Percentiles rank a stretch among this genome's conserved stretches.
These are phyloP conservation scores for Pseudogymnoascus sp. DNA, from an alignment of 2,329 filamentous ascomycete species.

Conservation along the genomic window DNA sequence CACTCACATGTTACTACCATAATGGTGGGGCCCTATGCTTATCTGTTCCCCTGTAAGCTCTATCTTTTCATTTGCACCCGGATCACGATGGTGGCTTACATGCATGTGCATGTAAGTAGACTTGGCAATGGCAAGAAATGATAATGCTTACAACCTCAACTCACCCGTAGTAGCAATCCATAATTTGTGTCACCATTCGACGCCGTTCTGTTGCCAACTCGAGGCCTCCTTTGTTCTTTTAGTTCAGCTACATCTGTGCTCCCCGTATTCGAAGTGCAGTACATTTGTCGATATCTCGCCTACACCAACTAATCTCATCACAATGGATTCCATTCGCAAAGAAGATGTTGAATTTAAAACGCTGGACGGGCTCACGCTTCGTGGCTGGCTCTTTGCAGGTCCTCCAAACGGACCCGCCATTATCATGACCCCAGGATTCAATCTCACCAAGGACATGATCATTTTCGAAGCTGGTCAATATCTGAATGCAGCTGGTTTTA, in stretches of 20 bases:
- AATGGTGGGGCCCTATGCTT: neutral
- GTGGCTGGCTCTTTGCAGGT: conserved; percentile 32
- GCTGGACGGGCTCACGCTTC: conserved; percentile 33
- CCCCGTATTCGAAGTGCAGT: neutral
- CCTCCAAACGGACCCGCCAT: conserved; percentile 16
- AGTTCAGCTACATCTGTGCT: neutral
- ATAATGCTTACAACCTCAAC: neutral
- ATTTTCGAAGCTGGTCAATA: neutral
- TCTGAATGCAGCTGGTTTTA: conserved; percentile 45
- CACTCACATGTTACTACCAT: neutral
- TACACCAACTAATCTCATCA: neutral
- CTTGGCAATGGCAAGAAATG: neutral
- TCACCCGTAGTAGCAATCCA: neutral
- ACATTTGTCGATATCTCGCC: neutral
- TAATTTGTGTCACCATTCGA: neutral
- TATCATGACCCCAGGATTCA: conserved; percentile 21
- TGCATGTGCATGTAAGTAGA: neutral
- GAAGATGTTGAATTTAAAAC: conserved; percentile 34
- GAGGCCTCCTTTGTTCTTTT: neutral
- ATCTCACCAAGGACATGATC: conserved; percentile 16
- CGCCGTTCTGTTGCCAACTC: neutral
- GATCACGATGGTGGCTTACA: neutral
- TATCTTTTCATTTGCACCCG: neutral
- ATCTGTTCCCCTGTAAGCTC: neutral
- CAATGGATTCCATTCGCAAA: neutral